Evolutionary conservation across 805 yeast species (phyloP).

Genomic region (Starmerella bombi): DNA sequence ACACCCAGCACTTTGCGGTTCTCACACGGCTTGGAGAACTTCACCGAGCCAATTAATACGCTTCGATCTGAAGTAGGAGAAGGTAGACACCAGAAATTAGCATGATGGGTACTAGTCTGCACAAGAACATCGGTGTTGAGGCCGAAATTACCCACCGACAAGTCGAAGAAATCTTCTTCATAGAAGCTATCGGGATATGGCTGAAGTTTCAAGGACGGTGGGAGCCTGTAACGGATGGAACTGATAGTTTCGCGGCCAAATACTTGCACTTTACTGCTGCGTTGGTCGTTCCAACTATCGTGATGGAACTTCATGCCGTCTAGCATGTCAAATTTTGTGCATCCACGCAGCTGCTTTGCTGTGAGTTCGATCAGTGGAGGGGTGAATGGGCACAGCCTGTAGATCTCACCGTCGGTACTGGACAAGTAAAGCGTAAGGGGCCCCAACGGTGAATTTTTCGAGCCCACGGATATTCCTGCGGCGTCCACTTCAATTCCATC

Average conservation of each 20-base stretch:
- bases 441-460: conserved; percentile 30
- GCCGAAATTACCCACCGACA: conserved; percentile 17
- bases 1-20: no score
- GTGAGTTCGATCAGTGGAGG: conserved; percentile 36
- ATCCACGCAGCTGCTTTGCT: neutral
- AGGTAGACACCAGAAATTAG: conserved; percentile 10
- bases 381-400: conserved; percentile 49
- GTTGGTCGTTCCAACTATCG: conserved; percentile 8
- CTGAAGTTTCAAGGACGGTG: conserved; percentile 34
- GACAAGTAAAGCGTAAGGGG: conserved; percentile 41
- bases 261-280: neutral
- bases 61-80: conserved; percentile 4
- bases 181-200: conserved; percentile 48
- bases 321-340: conserved; percentile 12
- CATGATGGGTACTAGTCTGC: conserved; percentile 6
- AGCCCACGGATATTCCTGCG: conserved; percentile 33
- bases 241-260: conserved; percentile 4
- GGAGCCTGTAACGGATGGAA: neutral
- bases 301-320: conserved; percentile 28
- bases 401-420: conserved; percentile 46
- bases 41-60: conserved; percentile 10
- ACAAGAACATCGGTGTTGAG: conserved; percentile 14
- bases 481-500: conserved; percentile 14
- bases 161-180: conserved; percentile 32
- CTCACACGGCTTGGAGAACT: conserved; percentile 1